phyloP scores from a whole-genome alignment of 2,329 filamentous ascomycete genomes.

The Ophiostoma populinum region DNA sequence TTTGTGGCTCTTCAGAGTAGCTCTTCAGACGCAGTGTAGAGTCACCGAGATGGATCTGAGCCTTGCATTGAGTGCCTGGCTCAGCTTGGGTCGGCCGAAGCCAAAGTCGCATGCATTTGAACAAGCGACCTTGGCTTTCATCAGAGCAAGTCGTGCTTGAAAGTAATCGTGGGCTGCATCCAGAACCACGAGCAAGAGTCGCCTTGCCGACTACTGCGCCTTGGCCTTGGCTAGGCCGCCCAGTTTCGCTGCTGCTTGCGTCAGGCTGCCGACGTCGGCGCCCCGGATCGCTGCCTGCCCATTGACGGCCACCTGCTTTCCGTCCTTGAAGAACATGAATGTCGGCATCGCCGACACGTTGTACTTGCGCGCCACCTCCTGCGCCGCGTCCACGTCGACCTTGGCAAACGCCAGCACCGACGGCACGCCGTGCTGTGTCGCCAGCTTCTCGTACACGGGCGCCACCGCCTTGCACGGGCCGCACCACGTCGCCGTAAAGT shows the following conservation, averaged over 20 bases:
- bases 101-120: too few species aligned
- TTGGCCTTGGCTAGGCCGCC: constrained; percentile 2
- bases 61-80: too few species aligned
- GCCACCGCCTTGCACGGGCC: constrained; percentile 42
- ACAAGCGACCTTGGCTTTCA: too few species aligned
- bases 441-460: constrained; percentile 32
- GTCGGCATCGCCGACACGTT: constrained; percentile 38
- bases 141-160: too few species aligned
- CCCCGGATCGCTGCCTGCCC: background rate
- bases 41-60: too few species aligned
- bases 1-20: too few species aligned
- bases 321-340: constrained; percentile 33
- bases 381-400: constrained; percentile 38
- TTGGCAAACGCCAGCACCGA: constrained; percentile 35
- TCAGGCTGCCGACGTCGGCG: constrained; percentile 1
- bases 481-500: constrained; percentile 43
- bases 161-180: too few species aligned
- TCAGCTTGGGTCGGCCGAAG: too few species aligned
- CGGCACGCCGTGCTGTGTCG: constrained; percentile 21
- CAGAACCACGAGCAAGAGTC: too few species aligned
- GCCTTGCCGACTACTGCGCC: background rate
- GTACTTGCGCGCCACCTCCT: constrained; percentile 31
- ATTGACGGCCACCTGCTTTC: constrained; percentile 2
- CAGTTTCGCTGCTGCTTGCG: background rate
- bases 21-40: too few species aligned